A percentile compares a stretch with the other conserved stretches of the same genome.
phyloP scores from a whole-genome alignment of 768 basidiomycete genomes.

The Tulasnella sp. region DNA sequence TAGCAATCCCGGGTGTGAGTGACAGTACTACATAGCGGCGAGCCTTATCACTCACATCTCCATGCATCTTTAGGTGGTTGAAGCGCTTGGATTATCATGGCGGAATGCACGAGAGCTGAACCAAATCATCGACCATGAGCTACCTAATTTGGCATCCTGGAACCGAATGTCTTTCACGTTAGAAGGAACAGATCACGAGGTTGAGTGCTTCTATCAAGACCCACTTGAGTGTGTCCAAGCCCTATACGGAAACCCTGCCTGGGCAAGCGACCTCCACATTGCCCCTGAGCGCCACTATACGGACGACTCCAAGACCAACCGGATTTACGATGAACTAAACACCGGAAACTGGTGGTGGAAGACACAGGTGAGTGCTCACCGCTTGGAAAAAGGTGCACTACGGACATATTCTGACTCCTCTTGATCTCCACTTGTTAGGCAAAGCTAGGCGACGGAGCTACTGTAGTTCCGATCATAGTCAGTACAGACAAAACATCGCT shows the following conservation, averaged over 20 bases:
- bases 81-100: background rate
- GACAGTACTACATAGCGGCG: too few species aligned
- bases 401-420: background rate
- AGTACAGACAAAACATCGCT: slow-evolving; percentile 37
- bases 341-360: slow-evolving; percentile 30
- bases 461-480: slow-evolving; percentile 34
- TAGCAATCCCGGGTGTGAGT: background rate
- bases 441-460: slow-evolving; percentile 18
- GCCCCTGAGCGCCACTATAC: slow-evolving; percentile 23
- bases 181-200: background rate
- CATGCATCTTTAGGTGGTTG: background rate
- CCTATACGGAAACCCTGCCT: slow-evolving; percentile 23
- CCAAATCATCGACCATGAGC: background rate
- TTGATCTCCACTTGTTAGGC: background rate
- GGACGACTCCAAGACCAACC: slow-evolving; percentile 1
- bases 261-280: slow-evolving; percentile 24
- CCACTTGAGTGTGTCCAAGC: slow-evolving; percentile 23
- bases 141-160: background rate
- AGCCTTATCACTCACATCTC: background rate
- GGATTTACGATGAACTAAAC: slow-evolving; percentile 29
- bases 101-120: background rate
- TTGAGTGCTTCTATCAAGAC: slow-evolving; percentile 12
- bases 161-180: background rate
- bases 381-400: too few species aligned
- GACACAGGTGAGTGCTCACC: slow-evolving; percentile 23